Conservation (phyloP, 768 basidiomycete genomes). For the Mycena amicta region DNA sequence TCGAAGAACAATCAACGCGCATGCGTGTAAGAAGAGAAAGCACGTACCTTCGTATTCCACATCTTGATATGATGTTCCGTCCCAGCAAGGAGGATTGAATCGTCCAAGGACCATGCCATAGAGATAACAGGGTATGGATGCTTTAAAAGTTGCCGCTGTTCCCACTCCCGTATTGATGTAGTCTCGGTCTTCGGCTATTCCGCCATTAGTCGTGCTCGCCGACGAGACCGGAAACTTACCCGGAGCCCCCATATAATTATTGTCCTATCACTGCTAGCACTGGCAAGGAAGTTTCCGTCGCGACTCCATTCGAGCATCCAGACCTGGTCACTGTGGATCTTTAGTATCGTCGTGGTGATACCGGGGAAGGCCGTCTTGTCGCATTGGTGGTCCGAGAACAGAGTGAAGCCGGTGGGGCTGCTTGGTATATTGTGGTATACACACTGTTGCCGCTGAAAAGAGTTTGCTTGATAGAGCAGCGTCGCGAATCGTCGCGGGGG, state of each 20-base stretch:
- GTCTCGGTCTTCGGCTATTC: conserved; percentile 47
- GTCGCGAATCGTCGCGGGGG: conserved; percentile 86
- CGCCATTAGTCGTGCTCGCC: conserved; percentile 18
- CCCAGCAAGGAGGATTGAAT: conserved; percentile 78
- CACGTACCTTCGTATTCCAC: conserved; percentile 85
- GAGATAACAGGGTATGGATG: conserved; percentile 79
- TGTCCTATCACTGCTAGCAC: conserved; percentile 82
- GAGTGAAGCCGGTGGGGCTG: conserved; percentile 64
- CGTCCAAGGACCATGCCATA: conserved; percentile 93
- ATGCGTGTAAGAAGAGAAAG: conserved; percentile 2
- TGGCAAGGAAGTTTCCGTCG: conserved; percentile 81
- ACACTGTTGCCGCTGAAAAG: conserved; percentile 79
- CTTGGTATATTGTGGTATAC: conserved; percentile 81
- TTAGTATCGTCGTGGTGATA: conserved; percentile 80
- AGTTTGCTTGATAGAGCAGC: conserved; percentile 82
- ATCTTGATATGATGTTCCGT: conserved; percentile 82
- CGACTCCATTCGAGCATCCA: conserved; percentile 98
- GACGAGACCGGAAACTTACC: conserved; percentile 49
- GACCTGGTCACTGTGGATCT: conserved; percentile 90
- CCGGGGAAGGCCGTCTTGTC: conserved; percentile 81
- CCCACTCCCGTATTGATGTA: conserved; percentile 59
- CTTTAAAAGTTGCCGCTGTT: conserved; percentile 60
- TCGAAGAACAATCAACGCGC: conserved; percentile 33
- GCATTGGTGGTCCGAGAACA: conserved; percentile 88
- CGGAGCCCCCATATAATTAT: conserved; percentile 89